Percentiles rank a stretch among this genome's conserved stretches.
These are phyloP conservation scores for Phaeomoniella chlamydospora DNA, from an alignment of 2,329 filamentous ascomycete species.

Conservation along the genomic window DNA sequence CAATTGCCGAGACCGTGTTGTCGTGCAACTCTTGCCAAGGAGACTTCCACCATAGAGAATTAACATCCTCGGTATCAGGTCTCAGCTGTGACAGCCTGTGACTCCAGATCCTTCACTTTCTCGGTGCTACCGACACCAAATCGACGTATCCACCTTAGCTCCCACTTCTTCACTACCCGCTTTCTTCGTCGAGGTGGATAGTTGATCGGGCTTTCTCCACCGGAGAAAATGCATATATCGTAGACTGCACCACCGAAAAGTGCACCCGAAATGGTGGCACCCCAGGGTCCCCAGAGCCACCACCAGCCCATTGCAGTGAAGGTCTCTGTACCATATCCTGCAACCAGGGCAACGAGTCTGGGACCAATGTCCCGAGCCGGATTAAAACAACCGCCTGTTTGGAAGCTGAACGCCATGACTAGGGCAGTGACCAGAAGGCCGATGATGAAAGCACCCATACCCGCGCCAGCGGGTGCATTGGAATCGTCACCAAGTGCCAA, in stretches of 20 bases:
- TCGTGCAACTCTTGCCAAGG: too few species aligned
- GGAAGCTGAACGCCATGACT: conserved; percentile 25
- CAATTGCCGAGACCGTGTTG: too few species aligned
- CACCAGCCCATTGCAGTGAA: conserved; percentile 31
- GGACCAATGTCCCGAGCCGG: conserved; percentile 36
- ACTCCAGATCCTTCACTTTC: background rate
- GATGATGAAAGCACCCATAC: conserved; percentile 36
- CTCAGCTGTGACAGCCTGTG: too few species aligned
- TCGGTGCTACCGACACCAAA: background rate
- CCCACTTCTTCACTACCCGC: conserved; percentile 26
- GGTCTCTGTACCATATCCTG: conserved; percentile 28
- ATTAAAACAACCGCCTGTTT: conserved; percentile 34
- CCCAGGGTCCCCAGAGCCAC: conserved; percentile 26
- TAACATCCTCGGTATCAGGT: too few species aligned
- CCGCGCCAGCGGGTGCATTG: conserved; percentile 32
- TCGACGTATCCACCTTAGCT: background rate
- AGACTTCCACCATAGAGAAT: too few species aligned
- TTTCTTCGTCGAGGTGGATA: conserved; percentile 30
- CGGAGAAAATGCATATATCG: conserved; percentile 35
- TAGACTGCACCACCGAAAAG: conserved; percentile 34
- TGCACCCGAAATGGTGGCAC: conserved; percentile 18
- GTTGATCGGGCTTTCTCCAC: conserved; percentile 36
- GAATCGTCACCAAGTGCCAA: conserved; percentile 31
- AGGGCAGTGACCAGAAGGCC: conserved; percentile 25
- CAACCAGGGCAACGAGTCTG: conserved; percentile 26